Percentiles rank a stretch among this genome's conserved stretches.
These are phyloP conservation scores for Polytrichum commune DNA, from an alignment of 225 moss, liverwort and hornwort species.

Conservation along the genomic window DNA sequence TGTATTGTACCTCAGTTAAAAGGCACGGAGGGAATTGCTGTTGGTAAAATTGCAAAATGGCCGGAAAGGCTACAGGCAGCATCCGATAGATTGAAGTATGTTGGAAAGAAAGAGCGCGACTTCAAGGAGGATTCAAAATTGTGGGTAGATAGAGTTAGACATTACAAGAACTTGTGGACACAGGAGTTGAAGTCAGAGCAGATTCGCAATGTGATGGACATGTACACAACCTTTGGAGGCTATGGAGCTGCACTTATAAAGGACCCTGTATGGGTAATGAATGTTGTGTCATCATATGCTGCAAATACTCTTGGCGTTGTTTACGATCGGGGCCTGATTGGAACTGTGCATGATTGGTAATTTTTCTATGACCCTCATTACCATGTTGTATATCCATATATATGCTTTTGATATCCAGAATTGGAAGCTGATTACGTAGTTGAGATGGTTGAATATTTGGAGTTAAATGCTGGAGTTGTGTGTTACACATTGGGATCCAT, in stretches of 20 bases:
- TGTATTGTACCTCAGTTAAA: slow-evolving; percentile 78
- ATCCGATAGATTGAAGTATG: slow-evolving; percentile 57
- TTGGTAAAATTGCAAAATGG: slow-evolving; percentile 72
- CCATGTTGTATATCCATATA: too few relatives aligned
- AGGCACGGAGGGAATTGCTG: slow-evolving; percentile 48
- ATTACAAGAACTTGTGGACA: slow-evolving; percentile 79
- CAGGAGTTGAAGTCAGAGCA: slow-evolving; percentile 56
- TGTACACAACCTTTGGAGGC: slow-evolving; percentile 77
- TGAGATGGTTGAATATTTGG: too few relatives aligned
- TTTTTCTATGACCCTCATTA: neutral
- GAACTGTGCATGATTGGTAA: slow-evolving; percentile 86
- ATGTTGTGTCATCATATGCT: slow-evolving; percentile 92
- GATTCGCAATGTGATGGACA: slow-evolving; percentile 88
- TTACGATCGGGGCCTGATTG: slow-evolving; percentile 88
- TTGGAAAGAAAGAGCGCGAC: slow-evolving; percentile 40
- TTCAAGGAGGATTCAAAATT: slow-evolving; percentile 64
- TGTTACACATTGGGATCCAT: too few relatives aligned
- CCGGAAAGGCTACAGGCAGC: slow-evolving; percentile 62
- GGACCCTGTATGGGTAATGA: slow-evolving; percentile 93
- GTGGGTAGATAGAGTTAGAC: slow-evolving; percentile 69
- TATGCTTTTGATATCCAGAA: too few relatives aligned
- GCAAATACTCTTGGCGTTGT: slow-evolving; percentile 78
- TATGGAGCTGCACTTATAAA: slow-evolving; percentile 68
- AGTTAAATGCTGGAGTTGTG: too few relatives aligned
- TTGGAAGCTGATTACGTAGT: too few relatives aligned